These are phyloP conservation scores for Pleurotus ostreatus DNA, from an alignment of 768 basidiomycete species.

Conservation along the genomic window DNA sequence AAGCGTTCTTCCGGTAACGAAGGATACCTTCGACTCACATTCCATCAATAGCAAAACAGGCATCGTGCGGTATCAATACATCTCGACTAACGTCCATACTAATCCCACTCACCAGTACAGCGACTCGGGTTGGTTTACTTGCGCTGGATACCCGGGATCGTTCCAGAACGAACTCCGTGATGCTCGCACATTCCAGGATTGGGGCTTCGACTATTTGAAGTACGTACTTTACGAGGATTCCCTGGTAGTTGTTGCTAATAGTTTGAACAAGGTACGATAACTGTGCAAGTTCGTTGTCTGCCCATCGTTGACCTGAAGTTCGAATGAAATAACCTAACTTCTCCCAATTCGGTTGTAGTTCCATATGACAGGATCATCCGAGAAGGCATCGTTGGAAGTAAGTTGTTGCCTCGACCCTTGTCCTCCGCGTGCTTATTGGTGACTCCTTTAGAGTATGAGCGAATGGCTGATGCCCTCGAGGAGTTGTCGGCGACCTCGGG, in stretches of 20 bases:
- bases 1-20: conserved; percentile 6
- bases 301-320: not conserved
- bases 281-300: conserved; percentile 38
- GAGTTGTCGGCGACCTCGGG: conserved; percentile 40
- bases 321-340: not conserved
- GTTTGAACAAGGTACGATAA: conserved; percentile 42
- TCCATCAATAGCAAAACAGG: conserved; percentile 32
- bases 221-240: not conserved
- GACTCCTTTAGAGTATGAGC: conserved; percentile 43
- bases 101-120: conserved; percentile 37
- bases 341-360: conserved; percentile 26
- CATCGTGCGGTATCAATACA: conserved; percentile 26
- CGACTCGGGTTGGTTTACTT: conserved; percentile 68
- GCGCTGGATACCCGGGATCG: conserved; percentile 61
- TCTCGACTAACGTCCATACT: not conserved
- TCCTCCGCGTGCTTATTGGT: too few relatives aligned
- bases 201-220: conserved; percentile 61
- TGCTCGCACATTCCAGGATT: conserved; percentile 50
- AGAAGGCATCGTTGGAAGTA: conserved; percentile 51
- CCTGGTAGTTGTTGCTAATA: not conserved
- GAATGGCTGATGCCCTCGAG: conserved; percentile 58
- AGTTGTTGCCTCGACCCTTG: conserved; percentile 15
- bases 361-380: conserved; percentile 56
- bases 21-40: not conserved
- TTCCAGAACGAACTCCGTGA: conserved; percentile 58